A percentile compares a stretch with the other conserved stretches of the same genome.
These are phyloP conservation scores for Castanospermum australe DNA, from an alignment of 306 rosid species.

Conservation along the genomic window DNA sequence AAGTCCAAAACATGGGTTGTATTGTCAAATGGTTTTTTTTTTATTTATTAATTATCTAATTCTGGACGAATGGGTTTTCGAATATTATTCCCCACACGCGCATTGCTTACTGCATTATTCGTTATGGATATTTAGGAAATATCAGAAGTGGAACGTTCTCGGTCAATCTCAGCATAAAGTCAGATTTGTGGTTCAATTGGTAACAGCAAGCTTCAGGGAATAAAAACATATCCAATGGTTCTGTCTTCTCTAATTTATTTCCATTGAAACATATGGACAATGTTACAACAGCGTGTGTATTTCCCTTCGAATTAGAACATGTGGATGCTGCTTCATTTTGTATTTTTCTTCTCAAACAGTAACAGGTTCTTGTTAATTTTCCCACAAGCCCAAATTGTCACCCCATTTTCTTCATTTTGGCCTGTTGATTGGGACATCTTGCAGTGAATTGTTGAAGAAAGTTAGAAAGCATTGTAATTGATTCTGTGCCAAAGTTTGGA, in stretches of 20 bases:
- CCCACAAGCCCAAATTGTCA: not conserved
- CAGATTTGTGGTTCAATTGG: slow-evolving; percentile 30
- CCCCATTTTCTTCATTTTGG: not conserved
- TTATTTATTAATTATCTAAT: not conserved
- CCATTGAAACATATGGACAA: not conserved
- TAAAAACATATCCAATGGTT: slow-evolving; percentile 1
- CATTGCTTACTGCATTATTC: slow-evolving; percentile 7
- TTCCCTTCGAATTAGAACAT: not conserved
- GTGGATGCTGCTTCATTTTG: not conserved
- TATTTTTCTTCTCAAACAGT: not conserved
- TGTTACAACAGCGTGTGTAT: not conserved
- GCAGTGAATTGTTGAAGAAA: not conserved
- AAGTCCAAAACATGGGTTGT: not conserved
- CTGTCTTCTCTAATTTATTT: not conserved
- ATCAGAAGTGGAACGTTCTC: not conserved
- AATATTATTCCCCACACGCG: not conserved
- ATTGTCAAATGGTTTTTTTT: not conserved
- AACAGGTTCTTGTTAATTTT: not conserved
- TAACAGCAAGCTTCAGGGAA: slow-evolving; percentile 13
- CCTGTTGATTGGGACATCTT: slow-evolving; percentile 9
- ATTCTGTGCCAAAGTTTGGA: not conserved
- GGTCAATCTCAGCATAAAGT: not conserved
- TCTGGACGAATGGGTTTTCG: not conserved
- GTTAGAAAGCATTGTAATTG: not conserved
- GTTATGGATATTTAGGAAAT: slow-evolving; percentile 13